Base-by-base conservation (phyloP, 495 filamentous ascomycete genomes). In the Tuber umbilicatum region DNA sequence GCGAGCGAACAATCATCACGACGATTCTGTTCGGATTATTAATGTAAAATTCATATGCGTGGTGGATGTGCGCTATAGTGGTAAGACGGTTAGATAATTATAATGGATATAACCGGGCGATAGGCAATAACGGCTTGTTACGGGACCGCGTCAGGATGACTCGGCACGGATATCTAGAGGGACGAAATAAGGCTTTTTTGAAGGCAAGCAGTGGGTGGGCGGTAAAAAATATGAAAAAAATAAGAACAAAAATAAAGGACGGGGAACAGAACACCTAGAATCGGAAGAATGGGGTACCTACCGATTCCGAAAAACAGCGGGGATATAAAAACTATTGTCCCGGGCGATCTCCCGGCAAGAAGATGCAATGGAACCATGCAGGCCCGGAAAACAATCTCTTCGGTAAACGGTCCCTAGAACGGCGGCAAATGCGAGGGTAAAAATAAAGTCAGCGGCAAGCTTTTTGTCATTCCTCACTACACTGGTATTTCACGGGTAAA, bases 341-440 rank as follows among this genome's bases (percentile, higher is more conserved):
- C 83, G 2, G 89, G 83, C 5, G 88, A 84, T 10, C 87, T 83
- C 42, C 86, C 86, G n/a, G 93, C 88, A n/a, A 94, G 84, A 7
- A 97, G 84, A 81, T 97, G 90, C 4, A 97, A 86, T 9, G 94
- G 92, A 70, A 97, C 86, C 68, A 95, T 88, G 69, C 91, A 88
- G 3, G 92, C 91, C 82, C 95, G 92, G 85, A 97, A 99, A 82
- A 98, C 91, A 71, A 97, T 80, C 83, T 99, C 95, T 85, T 99
- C 95, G 16, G 92, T 97, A 47, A 95, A 83, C 0, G 95, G 95
- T 68, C 93, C 94, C 92, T 94, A 81, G 12, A 70, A 71, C 35
- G 71, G 41, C 10, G 60, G 45, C 72, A 64, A 79, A 60, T 40
- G 40, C 16, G 5, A 4, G 27, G 37, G 41, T 40, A 67, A 72